Percentiles rank a stretch among this genome's conserved stretches.
Conservation (phyloP, 2,329 filamentous ascomycete genomes). For the Xylaria sp. region DNA sequence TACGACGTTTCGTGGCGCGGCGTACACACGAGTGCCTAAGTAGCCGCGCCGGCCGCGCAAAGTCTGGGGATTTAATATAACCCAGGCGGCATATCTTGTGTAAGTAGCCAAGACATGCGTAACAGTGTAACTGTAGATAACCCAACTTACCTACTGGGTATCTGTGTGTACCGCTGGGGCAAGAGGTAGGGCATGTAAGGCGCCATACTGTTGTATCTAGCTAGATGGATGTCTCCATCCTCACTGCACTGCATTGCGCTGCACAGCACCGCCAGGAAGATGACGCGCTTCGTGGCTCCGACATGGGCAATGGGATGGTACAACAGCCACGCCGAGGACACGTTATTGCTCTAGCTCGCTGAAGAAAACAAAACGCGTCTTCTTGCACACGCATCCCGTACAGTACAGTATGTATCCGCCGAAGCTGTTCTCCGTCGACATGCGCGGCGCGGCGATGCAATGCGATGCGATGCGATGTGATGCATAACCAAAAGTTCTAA, state of each 20-base stretch:
- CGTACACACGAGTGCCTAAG: conserved; percentile 1
- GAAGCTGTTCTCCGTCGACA: conserved; percentile 19
- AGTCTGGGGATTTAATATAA: conserved; percentile 10
- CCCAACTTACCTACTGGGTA: not conserved
- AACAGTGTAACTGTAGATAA: not conserved
- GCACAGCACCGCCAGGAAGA: not conserved
- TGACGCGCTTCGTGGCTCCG: conserved; percentile 17
- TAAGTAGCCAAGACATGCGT: conserved; percentile 7
- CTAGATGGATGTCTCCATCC: too few relatives aligned
- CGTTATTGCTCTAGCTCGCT: conserved; percentile 8
- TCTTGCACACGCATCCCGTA: conserved; percentile 8
- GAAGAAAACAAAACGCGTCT: conserved; percentile 20
- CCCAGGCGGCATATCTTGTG: conserved; percentile 6
- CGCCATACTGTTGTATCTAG: too few relatives aligned
- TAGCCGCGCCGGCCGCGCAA: conserved; percentile 29
- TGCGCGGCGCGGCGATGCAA: conserved; percentile 19
- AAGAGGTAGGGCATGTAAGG: too few relatives aligned
- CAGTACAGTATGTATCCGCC: not conserved
- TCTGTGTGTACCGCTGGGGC: too few relatives aligned
- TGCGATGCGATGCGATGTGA: conserved; percentile 29
- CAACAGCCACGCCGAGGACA: conserved; percentile 10
- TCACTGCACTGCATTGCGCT: too few relatives aligned
- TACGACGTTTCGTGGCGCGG: conserved; percentile 5
- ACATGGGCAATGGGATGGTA: not conserved
- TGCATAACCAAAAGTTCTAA: conserved; percentile 21